These are phyloP conservation scores for Typha latifolia DNA, from an alignment of 176 grass and related monocot genomes.

Conservation along the genomic window DNA sequence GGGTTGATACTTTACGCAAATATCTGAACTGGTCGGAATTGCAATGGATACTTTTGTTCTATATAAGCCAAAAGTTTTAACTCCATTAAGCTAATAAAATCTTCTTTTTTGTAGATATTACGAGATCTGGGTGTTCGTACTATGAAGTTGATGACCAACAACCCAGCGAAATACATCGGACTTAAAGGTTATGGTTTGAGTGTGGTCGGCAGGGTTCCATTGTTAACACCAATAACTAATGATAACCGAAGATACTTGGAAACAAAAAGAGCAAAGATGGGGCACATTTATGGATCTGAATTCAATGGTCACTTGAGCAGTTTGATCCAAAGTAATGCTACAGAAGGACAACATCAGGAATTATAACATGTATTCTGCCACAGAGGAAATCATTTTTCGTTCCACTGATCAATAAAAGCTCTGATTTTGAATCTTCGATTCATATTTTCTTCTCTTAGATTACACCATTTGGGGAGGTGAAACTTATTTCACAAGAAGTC, in stretches of 20 bases:
- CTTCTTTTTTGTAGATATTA: conserved; percentile 48
- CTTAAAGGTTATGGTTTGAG: conserved; percentile 94
- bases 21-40: too few relatives aligned
- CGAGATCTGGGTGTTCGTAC: conserved; percentile 78
- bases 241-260: conserved; percentile 85
- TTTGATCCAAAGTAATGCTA: neutral
- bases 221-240: conserved; percentile 82
- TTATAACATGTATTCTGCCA: neutral
- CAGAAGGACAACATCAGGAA: conserved; percentile 9
- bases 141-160: conserved; percentile 89
- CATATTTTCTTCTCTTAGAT: too few relatives aligned
- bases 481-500: too few relatives aligned
- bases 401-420: neutral
- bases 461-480: too few relatives aligned
- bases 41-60: too few relatives aligned
- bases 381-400: neutral
- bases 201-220: conserved; percentile 58
- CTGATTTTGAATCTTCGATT: neutral
- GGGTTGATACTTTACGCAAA: too few relatives aligned
- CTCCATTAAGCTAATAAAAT: neutral
- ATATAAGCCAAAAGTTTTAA: too few relatives aligned
- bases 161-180: conserved; percentile 71
- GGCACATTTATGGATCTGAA: conserved; percentile 51
- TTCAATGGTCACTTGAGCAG: conserved; percentile 23
- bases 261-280: conserved; percentile 76